These are phyloP conservation scores for Leccinum pseudoinsigne DNA, from an alignment of 1,284 basidiomycete genomes.

Conservation along the genomic window DNA sequence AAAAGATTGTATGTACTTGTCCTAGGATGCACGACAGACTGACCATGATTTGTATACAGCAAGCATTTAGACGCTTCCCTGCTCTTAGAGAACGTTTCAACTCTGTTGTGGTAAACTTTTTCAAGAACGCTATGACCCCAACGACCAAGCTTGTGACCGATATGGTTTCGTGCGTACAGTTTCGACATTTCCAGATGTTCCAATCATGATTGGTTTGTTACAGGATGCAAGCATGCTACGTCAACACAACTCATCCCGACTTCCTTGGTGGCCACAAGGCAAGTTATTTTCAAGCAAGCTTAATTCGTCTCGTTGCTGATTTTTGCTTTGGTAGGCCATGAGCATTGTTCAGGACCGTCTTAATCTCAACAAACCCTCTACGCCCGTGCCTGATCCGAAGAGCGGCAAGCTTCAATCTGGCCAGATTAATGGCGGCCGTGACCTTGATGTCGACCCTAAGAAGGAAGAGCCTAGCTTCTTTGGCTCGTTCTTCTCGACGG, in stretches of 20 bases:
- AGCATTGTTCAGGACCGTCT: constrained; percentile 85
- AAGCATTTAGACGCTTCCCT: constrained; percentile 95
- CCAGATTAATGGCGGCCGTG: constrained; percentile 88
- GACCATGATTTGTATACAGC: constrained; percentile 46
- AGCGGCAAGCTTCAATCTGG: constrained; percentile 59
- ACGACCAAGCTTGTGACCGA: constrained; percentile 95
- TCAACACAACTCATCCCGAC: constrained; percentile 99
- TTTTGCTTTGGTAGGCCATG: constrained; percentile 65
- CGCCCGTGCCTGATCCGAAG: constrained; percentile 67
- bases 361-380: constrained; percentile 74
- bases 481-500: constrained; percentile 86
- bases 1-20: constrained; percentile 74
- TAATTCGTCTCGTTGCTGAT: not conserved
- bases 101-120: constrained; percentile 92
- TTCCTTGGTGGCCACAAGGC: constrained; percentile 95
- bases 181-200: not conserved
- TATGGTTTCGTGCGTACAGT: constrained; percentile 72
- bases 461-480: constrained; percentile 95
- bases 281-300: constrained; percentile 10
- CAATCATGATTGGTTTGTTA: constrained; percentile 4
- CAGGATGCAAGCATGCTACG: constrained; percentile 96
- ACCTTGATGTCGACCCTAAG: constrained; percentile 88
- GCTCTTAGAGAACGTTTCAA: constrained; percentile 95
- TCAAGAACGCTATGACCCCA: constrained; percentile 91
- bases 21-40: constrained; percentile 2